These are phyloP conservation scores for Penicillium sp. DNA, from an alignment of 2,329 filamentous ascomycete species.

Conservation along the genomic window DNA sequence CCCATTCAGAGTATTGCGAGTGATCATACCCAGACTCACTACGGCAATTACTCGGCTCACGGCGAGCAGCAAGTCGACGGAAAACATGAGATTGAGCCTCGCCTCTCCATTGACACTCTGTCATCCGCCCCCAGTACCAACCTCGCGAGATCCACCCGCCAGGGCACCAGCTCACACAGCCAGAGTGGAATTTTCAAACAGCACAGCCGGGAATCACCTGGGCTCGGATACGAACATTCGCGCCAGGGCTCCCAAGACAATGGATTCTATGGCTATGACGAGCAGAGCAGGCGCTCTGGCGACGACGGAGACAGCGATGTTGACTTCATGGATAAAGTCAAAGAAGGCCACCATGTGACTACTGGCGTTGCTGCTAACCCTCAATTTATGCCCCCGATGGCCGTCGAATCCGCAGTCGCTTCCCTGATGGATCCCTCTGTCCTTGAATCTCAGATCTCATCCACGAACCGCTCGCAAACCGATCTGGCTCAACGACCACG, in stretches of 20 bases:
- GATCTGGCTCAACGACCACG: slow-evolving; percentile 40
- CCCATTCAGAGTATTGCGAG: slow-evolving; percentile 92
- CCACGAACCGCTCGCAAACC: slow-evolving; percentile 47
- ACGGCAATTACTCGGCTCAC: slow-evolving; percentile 7
- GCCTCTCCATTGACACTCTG: slow-evolving; percentile 57
- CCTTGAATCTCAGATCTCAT: slow-evolving; percentile 58
- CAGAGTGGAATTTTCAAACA: slow-evolving; percentile 50
- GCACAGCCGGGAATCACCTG: slow-evolving; percentile 33
- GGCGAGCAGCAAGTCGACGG: slow-evolving; percentile 43
- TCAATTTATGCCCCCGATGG: slow-evolving; percentile 69
- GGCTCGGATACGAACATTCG: slow-evolving; percentile 41
- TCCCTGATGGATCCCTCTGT: slow-evolving; percentile 83
- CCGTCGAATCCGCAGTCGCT: slow-evolving; percentile 84
- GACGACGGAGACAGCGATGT: slow-evolving; percentile 56
- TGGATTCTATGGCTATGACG: slow-evolving; percentile 36
- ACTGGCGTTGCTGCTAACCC: slow-evolving; percentile 70
- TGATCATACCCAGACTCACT: slow-evolving; percentile 67
- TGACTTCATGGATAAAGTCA: slow-evolving; percentile 57
- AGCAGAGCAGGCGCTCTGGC: slow-evolving; percentile 55
- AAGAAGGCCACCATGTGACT: slow-evolving; percentile 68
- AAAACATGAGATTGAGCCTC: slow-evolving; percentile 52
- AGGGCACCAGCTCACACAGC: slow-evolving; percentile 53
- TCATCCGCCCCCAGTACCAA: slow-evolving; percentile 59
- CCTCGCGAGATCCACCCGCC: slow-evolving; percentile 54
- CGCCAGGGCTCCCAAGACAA: slow-evolving; percentile 28